Conservation (phyloP, 2,329 filamentous ascomycete genomes). For the Allantophomopsis lycopodina region DNA sequence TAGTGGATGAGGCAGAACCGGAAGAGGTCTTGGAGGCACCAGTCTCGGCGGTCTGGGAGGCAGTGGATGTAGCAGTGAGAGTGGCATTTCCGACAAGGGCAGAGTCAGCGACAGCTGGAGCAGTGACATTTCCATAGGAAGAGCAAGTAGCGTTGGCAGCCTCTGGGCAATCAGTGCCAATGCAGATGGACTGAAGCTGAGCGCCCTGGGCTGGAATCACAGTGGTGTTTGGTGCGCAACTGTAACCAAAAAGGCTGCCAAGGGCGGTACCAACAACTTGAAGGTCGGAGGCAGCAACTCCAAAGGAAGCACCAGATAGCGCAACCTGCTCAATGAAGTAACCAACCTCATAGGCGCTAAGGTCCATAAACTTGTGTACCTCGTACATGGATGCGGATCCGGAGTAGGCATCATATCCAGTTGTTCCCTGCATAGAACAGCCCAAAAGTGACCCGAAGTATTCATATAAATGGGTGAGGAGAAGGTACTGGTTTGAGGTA, state of each 20-base stretch:
- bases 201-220: constrained; percentile 29
- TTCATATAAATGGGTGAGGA: constrained; percentile 47
- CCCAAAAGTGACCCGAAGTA: constrained; percentile 46
- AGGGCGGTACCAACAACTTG: constrained; percentile 32
- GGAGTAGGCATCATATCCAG: constrained; percentile 33
- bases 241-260: constrained; percentile 32
- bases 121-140: constrained; percentile 21
- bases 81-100: constrained; percentile 2
- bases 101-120: constrained; percentile 6
- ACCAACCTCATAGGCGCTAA: constrained; percentile 32
- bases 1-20: not conserved
- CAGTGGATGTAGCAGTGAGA: constrained; percentile 1
- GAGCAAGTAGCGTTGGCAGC: constrained; percentile 30
- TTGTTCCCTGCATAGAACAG: constrained; percentile 34
- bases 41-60: constrained; percentile 1
- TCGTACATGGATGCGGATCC: constrained; percentile 32
- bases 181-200: constrained; percentile 42
- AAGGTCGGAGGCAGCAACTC: constrained; percentile 39
- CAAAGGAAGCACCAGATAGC: constrained; percentile 40
- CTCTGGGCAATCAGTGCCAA: constrained; percentile 32
- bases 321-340: constrained; percentile 49
- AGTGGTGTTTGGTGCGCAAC: constrained; percentile 30
- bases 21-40: not conserved
- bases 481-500: constrained; percentile 37
- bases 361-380: constrained; percentile 46